Evolutionary conservation across 306 rosid genomes (phyloP), one percentile per base, ranked within the genome.

Genomic region (Fagus crenata): DNA sequence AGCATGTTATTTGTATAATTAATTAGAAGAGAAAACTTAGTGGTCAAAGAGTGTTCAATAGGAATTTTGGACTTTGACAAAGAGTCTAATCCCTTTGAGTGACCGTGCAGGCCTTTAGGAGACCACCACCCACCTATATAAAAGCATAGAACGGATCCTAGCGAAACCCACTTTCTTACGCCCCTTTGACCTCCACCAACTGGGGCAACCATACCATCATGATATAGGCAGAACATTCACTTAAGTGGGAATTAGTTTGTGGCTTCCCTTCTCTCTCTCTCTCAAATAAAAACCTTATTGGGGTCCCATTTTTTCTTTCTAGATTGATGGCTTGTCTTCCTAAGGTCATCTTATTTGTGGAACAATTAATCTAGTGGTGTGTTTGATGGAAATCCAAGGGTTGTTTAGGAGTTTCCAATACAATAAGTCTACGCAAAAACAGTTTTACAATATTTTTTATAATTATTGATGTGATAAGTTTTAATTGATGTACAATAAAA

Each of bases 151-250:
- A 64, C 39, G 72, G 76, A 58, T 79, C 67, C 67, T 37, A 51
- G 55, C 82, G 77, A 76, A 79, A 46, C 60, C 82, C 86, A 86
- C 85, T 85, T 77, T 67, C 82, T 73, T 49, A 77, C 69, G 73
- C 72, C 49, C 79, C 83, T 69, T 84, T 87, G 84, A 87, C 81
- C 78, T 77, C 82, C 88, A 75, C 79, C 77, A 74, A 87, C 79
- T 84, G 78, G 90, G 85, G 85, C 87, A 84, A 49, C 77, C 28
- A 72, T 49, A 64, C 39, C 83, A 90, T 86, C 78, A 86, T 87
- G 78, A 75, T 22, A 77, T 79, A 76, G 72, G 68, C 83, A 78
- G 76, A 78, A 81, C 67, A 40, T 77, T 56, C 17, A 46, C 67
- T 72, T 73, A 42, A 65, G 86, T 83, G 89, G 85, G 78, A 67